Evolutionary conservation across 306 rosid species (phyloP), one percentile per base, ranked within the genome.

Genomic region (Pterocarpus santalinus): DNA sequence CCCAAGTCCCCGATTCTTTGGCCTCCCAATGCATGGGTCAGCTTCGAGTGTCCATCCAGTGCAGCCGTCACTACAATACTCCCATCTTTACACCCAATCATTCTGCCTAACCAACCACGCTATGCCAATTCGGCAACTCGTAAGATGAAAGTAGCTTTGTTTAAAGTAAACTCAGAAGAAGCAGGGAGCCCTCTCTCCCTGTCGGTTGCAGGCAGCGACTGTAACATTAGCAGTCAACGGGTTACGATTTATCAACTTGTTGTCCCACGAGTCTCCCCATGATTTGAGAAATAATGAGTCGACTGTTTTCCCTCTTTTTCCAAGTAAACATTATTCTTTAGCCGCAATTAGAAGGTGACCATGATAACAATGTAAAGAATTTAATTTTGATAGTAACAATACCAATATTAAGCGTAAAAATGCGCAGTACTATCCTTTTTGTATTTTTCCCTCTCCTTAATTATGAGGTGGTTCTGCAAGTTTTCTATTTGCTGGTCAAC

Each of bases 161-260:
- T 1, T 22, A 57, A 17, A 57, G 34, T 57, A 57, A 57, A 57
- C 35, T 22, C 34, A 4, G 34, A 57, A 4, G 34, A 57, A 7
- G 64, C 64, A 57, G 13, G 33, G 16, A n/a, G 14, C 6, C 58
- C 36, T 4, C 17, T 8, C 71, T 36, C 47, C 22, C 10, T 38
- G 86, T 83, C 78, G 82, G 84, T 79, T 72, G 41, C 8, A n/a
- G n/a, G 53, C 8, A n/a, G n/a, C 0, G 2, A 22, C 88, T 77
- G 84, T 74, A 78, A 39, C 28, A 0, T 0, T 0, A 0, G 9
- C 7, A 76, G 87, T 90, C 90, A 86, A 83, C 89, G 85, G 51
- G 43, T 7, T 75, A 36, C 16, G 5, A 49, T 49, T 49, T 13
- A 49, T 49, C 5, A 46, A 60, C 36, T 35, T 14, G 5, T 44